Base-by-base conservation (phyloP, 164 flowering plant species). In the Kalanchoe fedtschenkoi region DNA sequence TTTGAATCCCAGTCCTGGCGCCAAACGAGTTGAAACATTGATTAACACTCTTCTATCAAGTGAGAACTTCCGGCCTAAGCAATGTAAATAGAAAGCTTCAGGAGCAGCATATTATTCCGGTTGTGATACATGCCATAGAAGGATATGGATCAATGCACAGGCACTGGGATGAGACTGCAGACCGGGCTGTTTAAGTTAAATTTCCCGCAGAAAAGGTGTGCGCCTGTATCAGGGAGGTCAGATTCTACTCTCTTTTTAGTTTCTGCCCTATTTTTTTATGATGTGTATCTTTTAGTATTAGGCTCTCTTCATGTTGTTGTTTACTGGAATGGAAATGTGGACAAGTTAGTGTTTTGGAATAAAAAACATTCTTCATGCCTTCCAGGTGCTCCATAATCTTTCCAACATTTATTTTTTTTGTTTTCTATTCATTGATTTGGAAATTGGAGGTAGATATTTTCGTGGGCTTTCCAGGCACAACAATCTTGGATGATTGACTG, bases 1-100 rank as follows among this genome's bases (percentile, higher is more conserved):
- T 54, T 74, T 86, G 28, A 77, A 68, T 58, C 92, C 92, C 17
- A 68, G 80, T 42, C 54, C 76, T 10, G 88, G 85, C 29, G 82
- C 89, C 2, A 77, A 74, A 67, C 68, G 92, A 73, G 62, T 86
- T 57, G 79, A 78, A 61, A 76, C 11, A 5, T 71, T 86, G 58
- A 74, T 81, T n/a, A 68, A 68, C 59, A 75, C 75, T 57, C 81
- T 92, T n/a, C 63, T 92, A 44, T 89, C 96, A 8, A 66, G 42
- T 60, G 87, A 83, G 35, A 89, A 83, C 28, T 92, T 92, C 66
- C 89, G 86, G 30, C 89, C 89, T 4, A 79, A 72, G 57, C 98
- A 92, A 65, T 92, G 98, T 80, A 80, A 76, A 68, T 88, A 71
- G 60, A 51, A 60, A 56, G 38, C 55, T 47, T 47, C 55, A 22